Evolutionary conservation across 495 filamentous ascomycete genomes (phyloP).

Genomic region (Xylaria castorea): DNA sequence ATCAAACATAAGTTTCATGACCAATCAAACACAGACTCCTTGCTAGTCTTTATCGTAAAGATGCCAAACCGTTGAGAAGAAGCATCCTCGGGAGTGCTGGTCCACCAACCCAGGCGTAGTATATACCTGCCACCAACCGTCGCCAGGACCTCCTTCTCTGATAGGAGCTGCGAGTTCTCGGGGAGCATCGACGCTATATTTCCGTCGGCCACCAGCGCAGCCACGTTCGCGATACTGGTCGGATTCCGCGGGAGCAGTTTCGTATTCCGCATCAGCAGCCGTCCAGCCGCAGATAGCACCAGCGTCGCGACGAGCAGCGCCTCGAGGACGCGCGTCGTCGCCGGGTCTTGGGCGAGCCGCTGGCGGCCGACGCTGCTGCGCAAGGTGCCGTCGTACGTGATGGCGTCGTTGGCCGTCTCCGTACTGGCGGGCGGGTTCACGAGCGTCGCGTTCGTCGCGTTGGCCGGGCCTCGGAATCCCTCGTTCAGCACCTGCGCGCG

Average conservation of each 20-base stretch:
- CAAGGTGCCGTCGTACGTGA: conserved; percentile 11
- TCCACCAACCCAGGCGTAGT: neutral
- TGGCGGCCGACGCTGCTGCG: conserved; percentile 5
- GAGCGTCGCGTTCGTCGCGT: conserved; percentile 25
- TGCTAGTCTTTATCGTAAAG: neutral
- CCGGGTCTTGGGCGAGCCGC: conserved; percentile 39
- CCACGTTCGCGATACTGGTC: conserved; percentile 42
- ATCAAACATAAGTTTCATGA: too few species aligned
- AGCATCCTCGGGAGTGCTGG: neutral
- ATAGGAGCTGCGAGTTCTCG: conserved; percentile 27
- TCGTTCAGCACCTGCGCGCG: conserved; percentile 35
- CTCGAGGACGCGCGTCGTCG: conserved; percentile 45
- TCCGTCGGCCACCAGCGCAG: conserved; percentile 41
- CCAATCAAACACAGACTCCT: conserved; percentile 6
- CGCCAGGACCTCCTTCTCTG: conserved; percentile 30
- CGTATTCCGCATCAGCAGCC: conserved; percentile 36
- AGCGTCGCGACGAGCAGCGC: conserved; percentile 38
- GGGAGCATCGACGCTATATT: conserved; percentile 28
- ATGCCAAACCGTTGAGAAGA: conserved; percentile 5
- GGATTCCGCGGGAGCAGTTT: conserved; percentile 41
- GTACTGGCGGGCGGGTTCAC: conserved; percentile 21
- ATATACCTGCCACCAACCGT: neutral
- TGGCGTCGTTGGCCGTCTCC: conserved; percentile 26
- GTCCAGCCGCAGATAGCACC: conserved; percentile 31
- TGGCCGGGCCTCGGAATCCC: conserved; percentile 30